A percentile compares a stretch with the other conserved stretches of the same genome.
Evolutionary conservation across 1,284 basidiomycete genomes (phyloP).

Genomic region (Coriolopsis trogii): DNA sequence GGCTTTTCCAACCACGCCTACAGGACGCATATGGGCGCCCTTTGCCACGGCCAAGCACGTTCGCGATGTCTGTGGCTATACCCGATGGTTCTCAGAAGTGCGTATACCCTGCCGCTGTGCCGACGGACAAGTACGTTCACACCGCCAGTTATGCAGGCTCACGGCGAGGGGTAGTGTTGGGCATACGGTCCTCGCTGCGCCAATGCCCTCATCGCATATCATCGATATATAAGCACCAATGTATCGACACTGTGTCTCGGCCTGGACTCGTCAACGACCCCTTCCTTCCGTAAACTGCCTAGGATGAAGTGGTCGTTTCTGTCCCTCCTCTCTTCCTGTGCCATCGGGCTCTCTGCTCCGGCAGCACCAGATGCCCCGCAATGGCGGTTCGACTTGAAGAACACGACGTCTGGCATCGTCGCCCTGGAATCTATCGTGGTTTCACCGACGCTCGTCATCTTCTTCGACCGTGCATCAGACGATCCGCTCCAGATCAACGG

Average conservation of each 20-base stretch:
- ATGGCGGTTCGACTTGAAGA: slow-evolving; percentile 35
- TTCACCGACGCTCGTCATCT: slow-evolving; percentile 45
- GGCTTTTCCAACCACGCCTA: too few species aligned
- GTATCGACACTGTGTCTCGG: slow-evolving; percentile 5
- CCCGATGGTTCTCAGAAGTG: not conserved
- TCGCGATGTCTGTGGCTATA: too few species aligned
- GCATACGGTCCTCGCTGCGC: not conserved
- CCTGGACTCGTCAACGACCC: not conserved
- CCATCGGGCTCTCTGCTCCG: slow-evolving; percentile 14
- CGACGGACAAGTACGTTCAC: slow-evolving; percentile 10
- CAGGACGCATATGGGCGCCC: too few species aligned
- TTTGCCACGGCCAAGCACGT: not conserved
- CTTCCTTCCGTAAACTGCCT: not conserved
- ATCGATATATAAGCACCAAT: slow-evolving; percentile 5
- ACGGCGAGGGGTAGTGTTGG: slow-evolving; percentile 7
- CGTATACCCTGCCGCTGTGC: not conserved
- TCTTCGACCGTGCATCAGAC: slow-evolving; percentile 49
- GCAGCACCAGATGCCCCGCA: slow-evolving; percentile 18
- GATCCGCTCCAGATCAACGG: slow-evolving; percentile 59
- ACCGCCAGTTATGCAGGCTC: not conserved
- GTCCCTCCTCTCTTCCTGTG: slow-evolving; percentile 3
- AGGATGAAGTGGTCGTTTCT: slow-evolving; percentile 13
- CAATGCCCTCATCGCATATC: too few species aligned
- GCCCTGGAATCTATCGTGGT: slow-evolving; percentile 52
- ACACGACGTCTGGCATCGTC: slow-evolving; percentile 47